These are phyloP conservation scores for Pezicula radicicola DNA, from an alignment of 2,329 filamentous ascomycete species.

Conservation along the genomic window DNA sequence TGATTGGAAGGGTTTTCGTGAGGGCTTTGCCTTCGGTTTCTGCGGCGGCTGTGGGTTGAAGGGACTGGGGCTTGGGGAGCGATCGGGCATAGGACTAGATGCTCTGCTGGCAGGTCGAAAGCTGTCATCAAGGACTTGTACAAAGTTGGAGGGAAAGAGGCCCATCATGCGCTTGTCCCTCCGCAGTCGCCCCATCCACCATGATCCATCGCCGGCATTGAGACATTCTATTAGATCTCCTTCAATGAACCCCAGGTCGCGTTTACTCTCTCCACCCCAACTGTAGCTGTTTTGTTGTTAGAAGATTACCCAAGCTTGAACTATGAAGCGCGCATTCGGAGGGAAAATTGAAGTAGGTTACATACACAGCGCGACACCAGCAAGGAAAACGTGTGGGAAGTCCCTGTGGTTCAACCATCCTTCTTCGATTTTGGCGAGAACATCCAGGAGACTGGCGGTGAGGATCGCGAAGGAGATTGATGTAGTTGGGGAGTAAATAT, in stretches of 20 bases:
- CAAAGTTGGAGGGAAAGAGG: slow-evolving; percentile 95
- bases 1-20: slow-evolving; percentile 65
- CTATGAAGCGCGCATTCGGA: no score
- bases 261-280: slow-evolving; percentile 46
- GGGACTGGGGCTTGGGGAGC: slow-evolving; percentile 27
- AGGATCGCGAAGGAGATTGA: no score
- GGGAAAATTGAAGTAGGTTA: neutral
- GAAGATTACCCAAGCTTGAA: no score
- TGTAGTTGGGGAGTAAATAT: no score
- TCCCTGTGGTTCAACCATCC: slow-evolving; percentile 43
- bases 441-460: no score
- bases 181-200: slow-evolving; percentile 94
- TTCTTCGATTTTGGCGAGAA: neutral
- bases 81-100: slow-evolving; percentile 44
- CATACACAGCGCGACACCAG: slow-evolving; percentile 84
- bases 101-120: slow-evolving; percentile 73
- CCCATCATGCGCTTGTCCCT: slow-evolving; percentile 89
- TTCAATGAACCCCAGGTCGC: slow-evolving; percentile 94
- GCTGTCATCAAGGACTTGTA: slow-evolving; percentile 79
- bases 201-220: slow-evolving; percentile 94
- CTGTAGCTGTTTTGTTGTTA: no score
- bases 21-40: slow-evolving; percentile 50
- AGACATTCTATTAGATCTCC: slow-evolving; percentile 97
- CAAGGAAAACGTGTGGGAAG: slow-evolving; percentile 81
- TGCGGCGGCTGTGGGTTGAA: slow-evolving; percentile 27